A percentile compares a stretch with the other conserved stretches of the same genome.
These are phyloP conservation scores for Neurospora crassa DNA, from an alignment of 2,329 filamentous ascomycete genomes.

Conservation along the genomic window DNA sequence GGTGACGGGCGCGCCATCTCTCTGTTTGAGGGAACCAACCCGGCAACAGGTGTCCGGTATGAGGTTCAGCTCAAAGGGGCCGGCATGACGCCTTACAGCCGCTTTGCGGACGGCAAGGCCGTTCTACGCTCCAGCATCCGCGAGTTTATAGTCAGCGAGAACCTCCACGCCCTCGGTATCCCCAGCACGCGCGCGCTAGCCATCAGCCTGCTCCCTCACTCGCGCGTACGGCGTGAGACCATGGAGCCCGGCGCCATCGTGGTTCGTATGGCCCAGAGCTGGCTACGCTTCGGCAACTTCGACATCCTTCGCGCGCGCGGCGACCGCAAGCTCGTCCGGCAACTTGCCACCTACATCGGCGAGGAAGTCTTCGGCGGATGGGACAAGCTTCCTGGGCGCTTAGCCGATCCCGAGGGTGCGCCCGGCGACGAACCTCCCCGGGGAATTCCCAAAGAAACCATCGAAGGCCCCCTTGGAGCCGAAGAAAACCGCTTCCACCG, in stretches of 20 bases:
- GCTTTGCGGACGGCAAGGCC: conserved; percentile 92
- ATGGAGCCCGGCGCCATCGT: conserved; percentile 90
- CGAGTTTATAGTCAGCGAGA: conserved; percentile 89
- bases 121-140: conserved; percentile 87
- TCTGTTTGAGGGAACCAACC: conserved; percentile 80
- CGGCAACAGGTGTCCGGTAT: conserved; percentile 60
- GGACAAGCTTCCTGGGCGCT: conserved; percentile 64
- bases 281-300: conserved; percentile 92
- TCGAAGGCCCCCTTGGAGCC: conserved; percentile 57
- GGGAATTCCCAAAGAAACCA: conserved; percentile 43
- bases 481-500: conserved; percentile 81
- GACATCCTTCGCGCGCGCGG: conserved; percentile 79
- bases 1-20: conserved; percentile 93
- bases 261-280: conserved; percentile 79
- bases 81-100: conserved; percentile 85
- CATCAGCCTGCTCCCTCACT: conserved; percentile 64
- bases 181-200: conserved; percentile 81
- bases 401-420: conserved; percentile 41
- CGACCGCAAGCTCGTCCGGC: conserved; percentile 64
- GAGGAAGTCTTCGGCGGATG: conserved; percentile 84
- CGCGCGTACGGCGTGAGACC: conserved; percentile 66
- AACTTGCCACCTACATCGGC: conserved; percentile 71
- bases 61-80: conserved; percentile 94
- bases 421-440: conserved; percentile 33
- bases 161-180: conserved; percentile 74